These are phyloP conservation scores for Comarum palustre DNA, from an alignment of 306 rosid species.

Conservation along the genomic window DNA sequence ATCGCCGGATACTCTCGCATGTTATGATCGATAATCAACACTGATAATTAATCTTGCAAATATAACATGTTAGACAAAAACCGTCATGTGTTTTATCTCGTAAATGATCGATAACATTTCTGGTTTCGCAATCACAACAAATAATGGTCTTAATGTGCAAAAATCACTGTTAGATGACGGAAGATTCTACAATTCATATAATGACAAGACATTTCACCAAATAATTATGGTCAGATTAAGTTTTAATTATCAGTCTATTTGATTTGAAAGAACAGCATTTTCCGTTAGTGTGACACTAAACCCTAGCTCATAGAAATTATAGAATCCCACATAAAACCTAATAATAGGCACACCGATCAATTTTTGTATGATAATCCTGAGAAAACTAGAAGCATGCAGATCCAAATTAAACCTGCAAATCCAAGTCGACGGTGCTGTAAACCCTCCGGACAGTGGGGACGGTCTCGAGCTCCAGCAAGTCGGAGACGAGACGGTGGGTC, in stretches of 20 bases:
- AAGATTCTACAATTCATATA: background rate
- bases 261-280: background rate
- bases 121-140: background rate
- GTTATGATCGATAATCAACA: background rate
- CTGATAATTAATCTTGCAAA: too few species aligned
- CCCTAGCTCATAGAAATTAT: background rate
- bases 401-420: conserved; percentile 45
- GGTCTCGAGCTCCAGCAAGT: conserved; percentile 33
- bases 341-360: background rate
- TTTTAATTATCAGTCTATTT: background rate
- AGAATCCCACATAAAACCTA: background rate
- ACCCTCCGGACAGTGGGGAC: conserved; percentile 57
- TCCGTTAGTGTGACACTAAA: background rate
- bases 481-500: conserved; percentile 40
- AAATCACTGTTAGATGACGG: background rate
- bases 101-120: background rate
- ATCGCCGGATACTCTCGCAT: background rate
- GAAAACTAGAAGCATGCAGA: background rate
- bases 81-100: too few species aligned
- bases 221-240: background rate
- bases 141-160: background rate
- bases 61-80: background rate
- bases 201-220: background rate
- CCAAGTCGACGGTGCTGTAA: conserved; percentile 63
- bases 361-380: background rate